These are phyloP conservation scores for Cercospora beticola DNA, from an alignment of 2,329 filamentous ascomycete species.

Conservation along the genomic window DNA sequence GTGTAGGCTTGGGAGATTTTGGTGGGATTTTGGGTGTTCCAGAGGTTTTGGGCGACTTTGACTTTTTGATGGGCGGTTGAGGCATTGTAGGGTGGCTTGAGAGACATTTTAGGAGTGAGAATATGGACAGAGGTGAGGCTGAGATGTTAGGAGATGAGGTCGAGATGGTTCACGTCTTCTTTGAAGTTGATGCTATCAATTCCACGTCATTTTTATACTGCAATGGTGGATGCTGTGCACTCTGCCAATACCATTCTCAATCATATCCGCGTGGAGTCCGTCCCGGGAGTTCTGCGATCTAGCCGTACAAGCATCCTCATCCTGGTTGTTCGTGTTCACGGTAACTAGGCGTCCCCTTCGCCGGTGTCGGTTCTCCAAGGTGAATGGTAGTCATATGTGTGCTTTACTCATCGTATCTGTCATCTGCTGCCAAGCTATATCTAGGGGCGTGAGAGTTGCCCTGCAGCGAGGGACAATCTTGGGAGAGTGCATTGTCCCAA, in stretches of 20 bases:
- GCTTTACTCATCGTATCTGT: neutral
- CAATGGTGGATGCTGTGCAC: neutral
- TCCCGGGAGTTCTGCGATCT: neutral
- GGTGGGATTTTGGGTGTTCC: slow-evolving; percentile 74
- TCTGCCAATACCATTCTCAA: neutral
- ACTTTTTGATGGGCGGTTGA: slow-evolving; percentile 74
- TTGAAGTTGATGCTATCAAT: neutral
- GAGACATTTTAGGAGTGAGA: slow-evolving; percentile 39
- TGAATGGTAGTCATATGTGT: neutral
- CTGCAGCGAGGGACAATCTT: neutral
- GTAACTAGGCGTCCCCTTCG: neutral
- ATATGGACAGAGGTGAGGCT: neutral
- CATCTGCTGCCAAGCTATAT: neutral
- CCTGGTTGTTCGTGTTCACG: neutral
- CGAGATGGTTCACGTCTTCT: neutral
- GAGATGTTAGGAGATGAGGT: neutral
- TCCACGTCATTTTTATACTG: neutral
- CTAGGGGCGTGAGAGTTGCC: neutral
- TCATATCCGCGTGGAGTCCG: neutral
- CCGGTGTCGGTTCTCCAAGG: neutral
- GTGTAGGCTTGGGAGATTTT: slow-evolving; percentile 72
- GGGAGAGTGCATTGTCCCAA: neutral
- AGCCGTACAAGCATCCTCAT: neutral
- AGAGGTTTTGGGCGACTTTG: slow-evolving; percentile 77
- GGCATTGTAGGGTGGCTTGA: slow-evolving; percentile 69